A percentile compares a stretch with the other conserved stretches of the same genome.
Evolutionary conservation across 805 yeast genomes (phyloP).

Genomic region (Suhomyces faveliae): DNA sequence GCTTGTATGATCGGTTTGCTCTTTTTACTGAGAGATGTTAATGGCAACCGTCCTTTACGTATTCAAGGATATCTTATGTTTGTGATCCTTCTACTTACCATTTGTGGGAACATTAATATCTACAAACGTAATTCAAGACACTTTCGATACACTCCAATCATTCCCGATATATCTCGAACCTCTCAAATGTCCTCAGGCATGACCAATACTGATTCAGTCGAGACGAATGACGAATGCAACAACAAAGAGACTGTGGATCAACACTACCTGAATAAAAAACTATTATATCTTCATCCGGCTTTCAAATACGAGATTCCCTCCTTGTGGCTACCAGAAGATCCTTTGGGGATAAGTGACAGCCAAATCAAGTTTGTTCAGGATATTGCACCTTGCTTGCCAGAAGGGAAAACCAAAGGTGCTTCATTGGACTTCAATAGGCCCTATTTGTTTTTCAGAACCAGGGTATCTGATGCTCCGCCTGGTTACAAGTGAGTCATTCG

Average conservation of each 20-base stretch:
- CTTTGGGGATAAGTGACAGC: constrained; percentile 25
- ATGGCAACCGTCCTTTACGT: constrained; percentile 42
- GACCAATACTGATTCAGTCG: not conserved
- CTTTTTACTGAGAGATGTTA: constrained; percentile 54
- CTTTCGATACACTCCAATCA: constrained; percentile 30
- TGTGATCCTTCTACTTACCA: constrained; percentile 49
- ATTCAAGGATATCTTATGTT: constrained; percentile 55
- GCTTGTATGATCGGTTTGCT: constrained; percentile 75
- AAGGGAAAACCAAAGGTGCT: constrained; percentile 28
- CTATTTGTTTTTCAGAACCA: constrained; percentile 13
- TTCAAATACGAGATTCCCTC: constrained; percentile 36
- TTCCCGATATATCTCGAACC: constrained; percentile 13
- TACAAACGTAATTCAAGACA: constrained; percentile 38
- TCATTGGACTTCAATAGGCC: constrained; percentile 14
- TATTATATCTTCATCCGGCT: constrained; percentile 38
- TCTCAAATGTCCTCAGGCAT: not conserved
- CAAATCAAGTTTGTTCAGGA: constrained; percentile 20
- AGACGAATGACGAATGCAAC: not conserved
- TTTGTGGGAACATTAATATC: constrained; percentile 55
- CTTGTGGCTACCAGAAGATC: constrained; percentile 42
- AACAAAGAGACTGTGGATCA: constrained; percentile 5
- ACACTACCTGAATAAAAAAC: constrained; percentile 20
- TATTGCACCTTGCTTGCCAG: constrained; percentile 14
- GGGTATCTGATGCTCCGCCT: constrained; percentile 32
- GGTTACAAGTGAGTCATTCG: constrained; percentile 21